A percentile compares a stretch with the other conserved stretches of the same genome.
phyloP scores from a whole-genome alignment of 192 early-diverging fungal genomes.

The Podila horticola region DNA sequence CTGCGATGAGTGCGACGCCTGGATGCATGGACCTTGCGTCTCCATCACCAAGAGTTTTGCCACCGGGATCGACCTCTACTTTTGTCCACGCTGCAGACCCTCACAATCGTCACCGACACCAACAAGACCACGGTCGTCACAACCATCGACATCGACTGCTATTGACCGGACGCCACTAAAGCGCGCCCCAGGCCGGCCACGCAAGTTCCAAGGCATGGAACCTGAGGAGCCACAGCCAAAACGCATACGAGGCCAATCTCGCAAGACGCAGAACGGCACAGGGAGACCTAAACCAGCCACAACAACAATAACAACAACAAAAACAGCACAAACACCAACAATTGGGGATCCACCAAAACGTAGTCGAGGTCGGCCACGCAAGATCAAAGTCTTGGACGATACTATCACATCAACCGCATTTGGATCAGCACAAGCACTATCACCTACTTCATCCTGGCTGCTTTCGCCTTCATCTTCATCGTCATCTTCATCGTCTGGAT shows the following conservation, averaged over 20 bases:
- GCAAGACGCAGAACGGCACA: neutral
- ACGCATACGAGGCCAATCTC: neutral
- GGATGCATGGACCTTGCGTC: slow-evolving; percentile 43
- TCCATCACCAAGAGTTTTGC: slow-evolving; percentile 20
- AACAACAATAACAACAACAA: neutral
- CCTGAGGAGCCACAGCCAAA: no score
- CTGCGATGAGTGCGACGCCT: slow-evolving; percentile 30
- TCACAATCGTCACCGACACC: neutral
- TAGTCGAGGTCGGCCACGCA: neutral
- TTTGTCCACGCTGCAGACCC: slow-evolving; percentile 20
- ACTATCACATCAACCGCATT: no score
- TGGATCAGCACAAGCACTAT: no score
- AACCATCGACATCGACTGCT: no score
- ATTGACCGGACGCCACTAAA: no score
- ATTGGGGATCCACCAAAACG: neutral
- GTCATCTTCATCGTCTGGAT: neutral
- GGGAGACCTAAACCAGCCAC: no score
- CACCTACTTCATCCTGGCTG: no score
- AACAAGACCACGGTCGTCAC: neutral
- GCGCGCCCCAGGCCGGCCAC: no score
- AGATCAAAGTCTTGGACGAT: no score
- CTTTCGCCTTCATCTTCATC: no score
- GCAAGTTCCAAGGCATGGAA: no score
- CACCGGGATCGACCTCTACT: slow-evolving; percentile 21
- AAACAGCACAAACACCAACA: neutral